These are phyloP conservation scores for Candida pini DNA, from an alignment of 805 yeast genomes.

Conservation along the genomic window DNA sequence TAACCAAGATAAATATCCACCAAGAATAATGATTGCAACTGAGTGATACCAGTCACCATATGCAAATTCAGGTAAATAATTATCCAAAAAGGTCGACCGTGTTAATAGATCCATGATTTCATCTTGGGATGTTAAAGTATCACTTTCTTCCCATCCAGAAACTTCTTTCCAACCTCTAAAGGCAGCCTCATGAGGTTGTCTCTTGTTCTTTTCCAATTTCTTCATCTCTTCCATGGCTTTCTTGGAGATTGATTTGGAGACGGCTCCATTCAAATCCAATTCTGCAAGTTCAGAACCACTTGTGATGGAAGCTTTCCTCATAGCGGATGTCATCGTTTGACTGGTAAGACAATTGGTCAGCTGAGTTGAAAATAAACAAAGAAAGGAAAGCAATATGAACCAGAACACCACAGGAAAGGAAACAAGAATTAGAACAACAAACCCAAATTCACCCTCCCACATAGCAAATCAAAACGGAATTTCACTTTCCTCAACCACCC, in stretches of 20 bases:
- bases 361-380: too few relatives aligned
- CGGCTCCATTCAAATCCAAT: constrained; percentile 22
- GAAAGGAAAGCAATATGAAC: too few relatives aligned
- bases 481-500: too few relatives aligned
- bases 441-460: too few relatives aligned
- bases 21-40: constrained; percentile 62
- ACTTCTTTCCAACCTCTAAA: constrained; percentile 94
- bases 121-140: constrained; percentile 60
- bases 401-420: too few relatives aligned
- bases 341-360: too few relatives aligned
- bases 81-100: constrained; percentile 69
- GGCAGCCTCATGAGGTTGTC: constrained; percentile 57
- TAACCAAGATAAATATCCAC: constrained; percentile 69
- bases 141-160: constrained; percentile 76
- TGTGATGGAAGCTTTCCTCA: too few relatives aligned
- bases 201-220: constrained; percentile 16
- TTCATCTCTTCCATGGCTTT: constrained; percentile 13
- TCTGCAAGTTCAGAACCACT: constrained; percentile 5
- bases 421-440: too few relatives aligned
- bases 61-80: constrained; percentile 63
- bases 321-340: too few relatives aligned
- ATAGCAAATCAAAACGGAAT: too few relatives aligned
- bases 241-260: constrained; percentile 23
- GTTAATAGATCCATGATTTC: constrained; percentile 65
- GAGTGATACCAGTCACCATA: constrained; percentile 98